Percentiles rank a stretch among this genome's conserved stretches.
phyloP scores from a whole-genome alignment of 768 basidiomycete genomes.

The Leccinum incarnatum region DNA sequence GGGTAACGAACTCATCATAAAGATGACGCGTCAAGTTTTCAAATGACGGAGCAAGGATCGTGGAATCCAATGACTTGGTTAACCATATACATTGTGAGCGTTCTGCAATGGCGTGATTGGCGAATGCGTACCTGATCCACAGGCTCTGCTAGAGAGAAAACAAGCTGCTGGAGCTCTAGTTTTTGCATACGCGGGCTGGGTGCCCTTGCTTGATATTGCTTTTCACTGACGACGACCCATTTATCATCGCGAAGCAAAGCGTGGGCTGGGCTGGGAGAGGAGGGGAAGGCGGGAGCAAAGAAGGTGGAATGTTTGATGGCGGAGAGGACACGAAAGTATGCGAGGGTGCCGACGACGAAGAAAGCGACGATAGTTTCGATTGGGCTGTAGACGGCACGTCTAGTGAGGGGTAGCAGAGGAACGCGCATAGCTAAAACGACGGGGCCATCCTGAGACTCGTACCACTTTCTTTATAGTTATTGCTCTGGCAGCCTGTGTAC shows the following conservation, averaged over 20 bases:
- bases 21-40: slow-evolving; percentile 51
- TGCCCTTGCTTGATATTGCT: slow-evolving; percentile 42
- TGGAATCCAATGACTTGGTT: slow-evolving; percentile 36
- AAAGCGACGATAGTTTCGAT: slow-evolving; percentile 91
- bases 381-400: slow-evolving; percentile 70
- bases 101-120: not conserved
- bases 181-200: slow-evolving; percentile 31
- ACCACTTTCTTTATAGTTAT: slow-evolving; percentile 16
- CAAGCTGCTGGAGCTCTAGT: slow-evolving; percentile 73
- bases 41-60: slow-evolving; percentile 42
- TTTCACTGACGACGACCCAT: slow-evolving; percentile 63
- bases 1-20: slow-evolving; percentile 38
- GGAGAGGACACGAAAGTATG: slow-evolving; percentile 90
- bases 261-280: slow-evolving; percentile 51
- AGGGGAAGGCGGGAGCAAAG: slow-evolving; percentile 53
- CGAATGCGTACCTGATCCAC: slow-evolving; percentile 34
- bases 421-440: slow-evolving; percentile 46
- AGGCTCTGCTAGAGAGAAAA: slow-evolving; percentile 53
- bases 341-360: slow-evolving; percentile 85
- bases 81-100: slow-evolving; percentile 3
- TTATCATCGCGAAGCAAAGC: slow-evolving; percentile 51
- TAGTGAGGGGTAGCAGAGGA: slow-evolving; percentile 63
- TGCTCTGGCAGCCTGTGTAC: not conserved
- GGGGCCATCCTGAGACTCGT: slow-evolving; percentile 16
- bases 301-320: slow-evolving; percentile 88